These are phyloP conservation scores for Boletus sp. DNA, from an alignment of 1,284 basidiomycete species.

Conservation along the genomic window DNA sequence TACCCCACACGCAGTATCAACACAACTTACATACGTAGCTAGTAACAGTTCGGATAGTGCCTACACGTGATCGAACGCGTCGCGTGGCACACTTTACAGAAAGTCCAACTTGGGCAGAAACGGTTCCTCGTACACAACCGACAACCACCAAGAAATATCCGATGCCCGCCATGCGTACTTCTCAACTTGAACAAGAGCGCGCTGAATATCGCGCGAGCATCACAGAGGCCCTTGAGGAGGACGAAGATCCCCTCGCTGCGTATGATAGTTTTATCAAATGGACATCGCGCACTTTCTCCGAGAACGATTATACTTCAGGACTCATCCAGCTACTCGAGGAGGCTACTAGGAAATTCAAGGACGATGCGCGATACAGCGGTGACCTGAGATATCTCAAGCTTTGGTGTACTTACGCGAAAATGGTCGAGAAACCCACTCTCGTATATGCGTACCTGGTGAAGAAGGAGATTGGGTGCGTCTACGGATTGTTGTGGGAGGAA, in stretches of 20 bases:
- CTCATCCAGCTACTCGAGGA: slow-evolving; percentile 71
- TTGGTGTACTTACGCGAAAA: slow-evolving; percentile 79
- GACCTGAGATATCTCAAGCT: slow-evolving; percentile 88
- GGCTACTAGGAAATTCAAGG: slow-evolving; percentile 73
- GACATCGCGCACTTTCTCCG: slow-evolving; percentile 50
- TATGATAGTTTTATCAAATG: slow-evolving; percentile 63
- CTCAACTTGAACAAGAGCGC: slow-evolving; percentile 35
- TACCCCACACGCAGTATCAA: too few relatives aligned
- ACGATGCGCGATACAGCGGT: slow-evolving; percentile 75
- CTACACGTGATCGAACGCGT: slow-evolving; percentile 32
- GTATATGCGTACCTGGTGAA: slow-evolving; percentile 76
- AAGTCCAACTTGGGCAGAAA: slow-evolving; percentile 9
- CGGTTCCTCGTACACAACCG: not conserved
- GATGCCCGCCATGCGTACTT: slow-evolving; percentile 27
- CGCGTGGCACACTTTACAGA: slow-evolving; percentile 22
- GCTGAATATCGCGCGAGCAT: slow-evolving; percentile 37
- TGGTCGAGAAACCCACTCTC: slow-evolving; percentile 51
- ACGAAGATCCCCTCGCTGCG: slow-evolving; percentile 57
- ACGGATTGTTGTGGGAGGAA: slow-evolving; percentile 82
- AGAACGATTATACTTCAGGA: slow-evolving; percentile 48
- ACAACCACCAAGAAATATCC: slow-evolving; percentile 1
- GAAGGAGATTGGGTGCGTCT: slow-evolving; percentile 74
- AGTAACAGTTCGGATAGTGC: too few relatives aligned
- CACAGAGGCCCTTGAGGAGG: slow-evolving; percentile 44
- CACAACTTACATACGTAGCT: too few relatives aligned